A percentile compares a stretch with the other conserved stretches of the same genome.
Evolutionary conservation across 257 asterid genomes (phyloP).

Genomic region (Cordia subcordata): DNA sequence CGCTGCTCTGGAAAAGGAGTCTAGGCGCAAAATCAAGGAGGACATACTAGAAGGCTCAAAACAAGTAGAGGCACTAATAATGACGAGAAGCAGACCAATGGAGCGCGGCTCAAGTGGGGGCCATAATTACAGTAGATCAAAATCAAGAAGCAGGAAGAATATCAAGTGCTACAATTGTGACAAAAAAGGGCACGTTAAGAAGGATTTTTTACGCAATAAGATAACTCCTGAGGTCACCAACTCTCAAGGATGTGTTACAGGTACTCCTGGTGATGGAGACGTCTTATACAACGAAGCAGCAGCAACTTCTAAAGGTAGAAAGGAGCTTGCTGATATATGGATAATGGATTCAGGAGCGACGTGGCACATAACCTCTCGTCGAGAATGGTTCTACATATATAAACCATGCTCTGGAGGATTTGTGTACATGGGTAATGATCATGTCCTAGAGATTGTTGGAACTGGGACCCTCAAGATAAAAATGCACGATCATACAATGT

Average conservation of each 20-base stretch:
- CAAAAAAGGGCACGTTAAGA: background rate
- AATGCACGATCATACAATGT: background rate
- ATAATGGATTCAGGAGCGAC: background rate
- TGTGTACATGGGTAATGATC: conserved; percentile 1
- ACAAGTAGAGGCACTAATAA: background rate
- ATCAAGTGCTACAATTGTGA: background rate
- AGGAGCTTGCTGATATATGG: background rate
- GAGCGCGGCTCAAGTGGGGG: conserved; percentile 6
- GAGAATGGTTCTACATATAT: conserved; percentile 7
- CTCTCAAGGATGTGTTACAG: background rate
- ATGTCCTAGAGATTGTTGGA: background rate
- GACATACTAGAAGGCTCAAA: background rate
- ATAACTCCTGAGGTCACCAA: background rate
- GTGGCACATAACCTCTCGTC: conserved; percentile 3
- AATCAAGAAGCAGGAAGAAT: background rate
- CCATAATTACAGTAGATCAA: background rate
- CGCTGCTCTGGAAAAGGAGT: conserved; percentile 3
- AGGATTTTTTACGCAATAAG: background rate
- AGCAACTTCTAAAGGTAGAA: background rate
- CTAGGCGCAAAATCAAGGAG: conserved; percentile 3
- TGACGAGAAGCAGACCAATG: conserved; percentile 6
- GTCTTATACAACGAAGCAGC: conserved; percentile 1
- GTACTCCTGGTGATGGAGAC: background rate
- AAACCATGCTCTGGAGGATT: background rate
- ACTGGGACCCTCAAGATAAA: background rate